Percentiles rank a stretch among this genome's conserved stretches.
These are phyloP conservation scores for Auriculariales sp. DNA, from an alignment of 768 basidiomycete genomes.

Conservation along the genomic window DNA sequence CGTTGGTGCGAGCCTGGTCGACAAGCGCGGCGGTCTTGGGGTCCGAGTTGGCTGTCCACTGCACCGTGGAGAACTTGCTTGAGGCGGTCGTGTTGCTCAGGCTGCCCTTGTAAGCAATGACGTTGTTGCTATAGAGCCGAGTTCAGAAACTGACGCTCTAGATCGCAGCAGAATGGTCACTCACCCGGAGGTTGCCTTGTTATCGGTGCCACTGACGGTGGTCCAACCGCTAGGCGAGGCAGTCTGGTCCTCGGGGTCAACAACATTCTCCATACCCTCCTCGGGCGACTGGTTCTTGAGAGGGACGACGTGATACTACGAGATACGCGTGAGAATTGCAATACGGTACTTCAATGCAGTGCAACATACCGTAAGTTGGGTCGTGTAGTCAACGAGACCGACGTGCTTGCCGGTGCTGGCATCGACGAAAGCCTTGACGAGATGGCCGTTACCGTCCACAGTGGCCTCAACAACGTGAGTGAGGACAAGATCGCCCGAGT, in stretches of 20 bases:
- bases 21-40: constrained; percentile 32
- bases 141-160: too few relatives aligned
- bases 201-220: constrained; percentile 21
- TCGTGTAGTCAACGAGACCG: constrained; percentile 36
- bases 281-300: constrained; percentile 35
- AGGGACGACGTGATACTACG: constrained; percentile 37
- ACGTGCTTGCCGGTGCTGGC: constrained; percentile 38
- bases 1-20: constrained; percentile 31
- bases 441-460: constrained; percentile 27
- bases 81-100: too few relatives aligned
- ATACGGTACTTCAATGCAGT: too few relatives aligned
- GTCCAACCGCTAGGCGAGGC: constrained; percentile 49
- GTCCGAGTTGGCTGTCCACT: too few relatives aligned
- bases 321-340: too few relatives aligned
- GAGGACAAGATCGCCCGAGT: constrained; percentile 25
- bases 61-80: too few relatives aligned
- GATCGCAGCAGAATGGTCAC: too few relatives aligned
- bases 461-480: constrained; percentile 28
- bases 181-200: constrained; percentile 16
- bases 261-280: constrained; percentile 34
- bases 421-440: constrained; percentile 46
- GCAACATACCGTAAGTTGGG: constrained; percentile 27
- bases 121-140: too few relatives aligned
- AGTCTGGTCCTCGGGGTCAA: constrained; percentile 36
- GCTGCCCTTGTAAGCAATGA: too few relatives aligned